These are phyloP conservation scores for Paraphoma sp. DNA, from an alignment of 2,329 filamentous ascomycete species.

Conservation along the genomic window DNA sequence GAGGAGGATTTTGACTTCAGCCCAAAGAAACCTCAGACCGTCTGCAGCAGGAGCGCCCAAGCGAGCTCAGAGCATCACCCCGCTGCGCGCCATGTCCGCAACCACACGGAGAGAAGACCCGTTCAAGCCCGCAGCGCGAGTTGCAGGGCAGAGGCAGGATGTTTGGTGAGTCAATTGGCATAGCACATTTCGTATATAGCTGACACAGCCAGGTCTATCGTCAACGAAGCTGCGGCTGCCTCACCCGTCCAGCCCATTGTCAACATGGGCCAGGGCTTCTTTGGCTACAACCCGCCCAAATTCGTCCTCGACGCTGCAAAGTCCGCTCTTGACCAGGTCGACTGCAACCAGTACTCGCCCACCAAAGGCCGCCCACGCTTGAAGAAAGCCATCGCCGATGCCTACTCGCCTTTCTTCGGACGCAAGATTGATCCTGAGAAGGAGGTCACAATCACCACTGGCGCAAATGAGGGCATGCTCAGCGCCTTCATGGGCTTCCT, in stretches of 20 bases:
- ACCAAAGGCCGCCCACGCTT: constrained; percentile 91
- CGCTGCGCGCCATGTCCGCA: constrained; percentile 44
- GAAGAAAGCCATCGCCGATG: constrained; percentile 89
- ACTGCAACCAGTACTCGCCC: constrained; percentile 98
- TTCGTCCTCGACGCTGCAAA: constrained; percentile 95
- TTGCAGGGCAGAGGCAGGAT: constrained; percentile 63
- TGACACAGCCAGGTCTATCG: constrained; percentile 61
- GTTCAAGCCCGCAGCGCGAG: constrained; percentile 62
- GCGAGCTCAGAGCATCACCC: constrained; percentile 13
- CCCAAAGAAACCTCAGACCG: constrained; percentile 7
- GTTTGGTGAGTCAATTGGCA: constrained; percentile 56
- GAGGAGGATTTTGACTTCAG: constrained; percentile 16
- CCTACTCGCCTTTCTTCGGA: constrained; percentile 90
- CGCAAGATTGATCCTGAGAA: constrained; percentile 83
- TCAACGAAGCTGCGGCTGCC: constrained; percentile 70
- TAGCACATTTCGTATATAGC: neutral
- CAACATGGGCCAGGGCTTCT: constrained; percentile 78
- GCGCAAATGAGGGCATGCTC: constrained; percentile 90
- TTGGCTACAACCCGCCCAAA: constrained; percentile 90
- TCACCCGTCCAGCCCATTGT: constrained; percentile 70
- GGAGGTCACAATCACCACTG: constrained; percentile 93
- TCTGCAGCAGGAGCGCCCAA: constrained; percentile 1
- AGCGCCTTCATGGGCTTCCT: constrained; percentile 98
- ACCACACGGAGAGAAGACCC: constrained; percentile 46
- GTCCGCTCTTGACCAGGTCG: constrained; percentile 83